Conservation (phyloP, 2,329 filamentous ascomycete species). For the Calonectria hongkongensis region DNA sequence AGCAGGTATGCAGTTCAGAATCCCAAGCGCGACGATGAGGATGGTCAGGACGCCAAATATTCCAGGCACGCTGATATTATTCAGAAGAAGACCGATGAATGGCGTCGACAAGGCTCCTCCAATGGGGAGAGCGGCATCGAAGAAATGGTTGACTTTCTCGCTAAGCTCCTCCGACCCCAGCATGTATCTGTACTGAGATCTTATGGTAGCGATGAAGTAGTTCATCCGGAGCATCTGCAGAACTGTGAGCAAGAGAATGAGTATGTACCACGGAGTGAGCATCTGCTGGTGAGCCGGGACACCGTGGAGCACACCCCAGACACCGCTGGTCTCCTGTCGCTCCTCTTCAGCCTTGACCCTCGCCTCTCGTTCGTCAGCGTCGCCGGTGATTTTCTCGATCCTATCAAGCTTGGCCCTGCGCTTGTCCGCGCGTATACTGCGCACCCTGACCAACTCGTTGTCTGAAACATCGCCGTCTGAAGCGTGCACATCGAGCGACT, state of each 20-base stretch:
- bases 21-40: constrained; percentile 74
- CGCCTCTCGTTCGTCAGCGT: constrained; percentile 71
- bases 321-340: constrained; percentile 75
- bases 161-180: constrained; percentile 69
- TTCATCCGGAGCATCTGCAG: constrained; percentile 81
- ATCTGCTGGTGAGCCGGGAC: constrained; percentile 79
- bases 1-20: constrained; percentile 79
- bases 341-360: constrained; percentile 74
- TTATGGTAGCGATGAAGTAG: constrained; percentile 80
- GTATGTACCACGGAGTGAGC: constrained; percentile 80
- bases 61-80: constrained; percentile 77
- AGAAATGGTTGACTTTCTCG: constrained; percentile 64
- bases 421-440: constrained; percentile 66
- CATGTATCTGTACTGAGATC: constrained; percentile 82
- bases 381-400: constrained; percentile 78
- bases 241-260: constrained; percentile 80
- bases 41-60: constrained; percentile 76
- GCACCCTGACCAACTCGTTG: constrained; percentile 65
- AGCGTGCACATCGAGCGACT: constrained; percentile 66
- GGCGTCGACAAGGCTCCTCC: constrained; percentile 82
- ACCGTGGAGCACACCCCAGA: constrained; percentile 84
- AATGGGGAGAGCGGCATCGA: constrained; percentile 74
- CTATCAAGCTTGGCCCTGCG: constrained; percentile 76
- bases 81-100: constrained; percentile 82
- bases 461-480: constrained; percentile 74